Base-by-base conservation (phyloP, 1,139 yeast species). In the Nakaseomyces kungkrabaensis region DNA sequence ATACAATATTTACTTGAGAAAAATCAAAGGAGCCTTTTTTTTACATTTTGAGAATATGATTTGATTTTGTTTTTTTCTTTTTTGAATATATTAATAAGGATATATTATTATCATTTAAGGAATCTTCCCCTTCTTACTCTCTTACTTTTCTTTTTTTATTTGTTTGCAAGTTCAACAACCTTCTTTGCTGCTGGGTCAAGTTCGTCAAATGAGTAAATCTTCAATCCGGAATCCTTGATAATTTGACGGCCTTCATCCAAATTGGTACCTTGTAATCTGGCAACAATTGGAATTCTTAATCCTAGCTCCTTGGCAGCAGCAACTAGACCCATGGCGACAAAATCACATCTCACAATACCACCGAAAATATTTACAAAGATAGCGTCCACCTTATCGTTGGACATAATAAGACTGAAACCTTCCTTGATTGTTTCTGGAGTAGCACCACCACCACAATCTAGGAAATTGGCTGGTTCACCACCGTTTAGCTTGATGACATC, bases 401-500 rank as follows among this genome's bases (percentile, higher is more conserved):
- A 79, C 67, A 92, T 76, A 67, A 92, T 92, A 72, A 94, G 81
- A 72, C 84, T 86, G 75, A 92, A 92, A 52, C 98, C 99, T 74
- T 85, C 86, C 75, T 90, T 95, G 69, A 92, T 92, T 67, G 98
- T 90, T 73, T 87, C 85, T 60, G 97, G 97, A 60, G 97, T 92
- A 62, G 99, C 98, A 71, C 97, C 95, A 76, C 99, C 99, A 77
- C 99, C 99, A 73, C 97, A 92, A 76, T 92, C 99, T 71, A 92
- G 81, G 80, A 92, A 92, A 79, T 92, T 92, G 60, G 98, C 99
- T 64, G 99, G 99, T 63, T 82, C 88, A 71, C 99, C 99, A 65
- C 97, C 97, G 75, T 89, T 86, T 65, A 94, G 80, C 77, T 94
- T 90, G 77, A 92, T 88, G 70, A 94, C 95, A 73, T 92, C 99